Evolutionary conservation across 1,284 basidiomycete genomes (phyloP).

Genomic region (Rhodotorula sp.): DNA sequence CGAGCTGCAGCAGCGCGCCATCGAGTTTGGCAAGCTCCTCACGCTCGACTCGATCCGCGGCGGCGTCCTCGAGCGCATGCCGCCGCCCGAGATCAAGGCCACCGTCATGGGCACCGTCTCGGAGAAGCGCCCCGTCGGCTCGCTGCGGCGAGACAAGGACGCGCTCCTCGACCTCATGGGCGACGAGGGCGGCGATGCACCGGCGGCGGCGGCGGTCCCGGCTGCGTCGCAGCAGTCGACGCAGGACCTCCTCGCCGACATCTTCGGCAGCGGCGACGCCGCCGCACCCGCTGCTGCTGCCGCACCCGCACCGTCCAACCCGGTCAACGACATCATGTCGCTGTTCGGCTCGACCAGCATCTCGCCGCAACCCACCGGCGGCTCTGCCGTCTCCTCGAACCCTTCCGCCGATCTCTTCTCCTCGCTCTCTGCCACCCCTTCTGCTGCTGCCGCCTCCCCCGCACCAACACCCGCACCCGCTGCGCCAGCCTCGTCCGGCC

Average conservation of each 20-base stretch:
- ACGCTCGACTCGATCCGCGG: slow-evolving; percentile 66
- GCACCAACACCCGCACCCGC: slow-evolving; percentile 49
- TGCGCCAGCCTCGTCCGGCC: slow-evolving; percentile 48
- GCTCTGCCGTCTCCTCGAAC: slow-evolving; percentile 23
- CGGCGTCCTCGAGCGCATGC: slow-evolving; percentile 98
- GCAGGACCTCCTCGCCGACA: slow-evolving; percentile 87
- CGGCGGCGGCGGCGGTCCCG: slow-evolving; percentile 45
- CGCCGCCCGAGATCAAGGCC: slow-evolving; percentile 90
- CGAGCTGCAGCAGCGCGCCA: slow-evolving; percentile 92
- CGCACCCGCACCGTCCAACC: slow-evolving; percentile 48
- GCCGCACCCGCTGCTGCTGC: slow-evolving; percentile 53
- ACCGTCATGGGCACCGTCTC: slow-evolving; percentile 79
- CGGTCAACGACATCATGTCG: slow-evolving; percentile 86
- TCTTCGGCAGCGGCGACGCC: slow-evolving; percentile 68
- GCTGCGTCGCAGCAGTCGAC: slow-evolving; percentile 63
- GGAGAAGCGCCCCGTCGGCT: slow-evolving; percentile 90
- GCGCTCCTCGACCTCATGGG: slow-evolving; percentile 68
- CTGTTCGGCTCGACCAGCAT: slow-evolving; percentile 65
- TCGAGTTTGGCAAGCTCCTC: slow-evolving; percentile 89
- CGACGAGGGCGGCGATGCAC: slow-evolving; percentile 62
- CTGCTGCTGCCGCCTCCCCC: slow-evolving; percentile 57
- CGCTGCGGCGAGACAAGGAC: slow-evolving; percentile 74
- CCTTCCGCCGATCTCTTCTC: slow-evolving; percentile 47
- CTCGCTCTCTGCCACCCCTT: slow-evolving; percentile 40
- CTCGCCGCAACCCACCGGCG: slow-evolving; percentile 29